Evolutionary conservation across 169 alveolate species (phyloP), one percentile per base, ranked within the genome.

Genomic region (Babesia bigemina): DNA sequence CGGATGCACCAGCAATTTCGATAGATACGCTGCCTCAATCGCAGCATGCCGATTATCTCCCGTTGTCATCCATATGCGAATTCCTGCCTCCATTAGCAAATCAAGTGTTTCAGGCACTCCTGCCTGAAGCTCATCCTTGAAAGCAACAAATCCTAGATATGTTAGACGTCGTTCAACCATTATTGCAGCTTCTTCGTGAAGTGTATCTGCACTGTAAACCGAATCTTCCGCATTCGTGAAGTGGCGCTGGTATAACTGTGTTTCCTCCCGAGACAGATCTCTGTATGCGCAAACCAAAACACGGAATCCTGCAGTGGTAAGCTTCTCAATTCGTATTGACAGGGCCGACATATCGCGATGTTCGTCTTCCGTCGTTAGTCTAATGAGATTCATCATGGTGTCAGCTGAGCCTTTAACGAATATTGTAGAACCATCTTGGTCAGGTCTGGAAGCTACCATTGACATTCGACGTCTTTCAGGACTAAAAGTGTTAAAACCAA

Each of bases 271-370:
- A 47, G 79, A 79, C 19, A 97, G 75, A 61, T 93, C 92, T 83
- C 93, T 95, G 90, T 91, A 88, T 7, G 97, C 98, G 39, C 96
- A 83, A 45, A 93, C 93, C 76, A 97, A 89, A 0, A 98, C 96
- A 81, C 99, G 93, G 57, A 93, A 91, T 10, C 99, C 99, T 53
- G 82, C 78, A 19, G 88, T 70, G 17, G 97, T 93, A 73, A 91
- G 94, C 16, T 74, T 85, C 19, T 89, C 59, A n/a, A 90, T 48
- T 39, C 79, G 78, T 49, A 53, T 75, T 69, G 74, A 73, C 55
- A 86, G 65, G 24, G 42, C 53, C 29, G 83, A 22, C 48, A 75
- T 60, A 8, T 86, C 79, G 29, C 55, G 69, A 28, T 60, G 70
- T 14, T 63, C 70, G 24, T 79, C 71, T 26, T 53, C 57, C 28